Percentiles rank a stretch among this genome's conserved stretches.
These are phyloP conservation scores for Hsuehochloa calcarea DNA, from an alignment of 176 grass and related monocot genomes.

Conservation along the genomic window DNA sequence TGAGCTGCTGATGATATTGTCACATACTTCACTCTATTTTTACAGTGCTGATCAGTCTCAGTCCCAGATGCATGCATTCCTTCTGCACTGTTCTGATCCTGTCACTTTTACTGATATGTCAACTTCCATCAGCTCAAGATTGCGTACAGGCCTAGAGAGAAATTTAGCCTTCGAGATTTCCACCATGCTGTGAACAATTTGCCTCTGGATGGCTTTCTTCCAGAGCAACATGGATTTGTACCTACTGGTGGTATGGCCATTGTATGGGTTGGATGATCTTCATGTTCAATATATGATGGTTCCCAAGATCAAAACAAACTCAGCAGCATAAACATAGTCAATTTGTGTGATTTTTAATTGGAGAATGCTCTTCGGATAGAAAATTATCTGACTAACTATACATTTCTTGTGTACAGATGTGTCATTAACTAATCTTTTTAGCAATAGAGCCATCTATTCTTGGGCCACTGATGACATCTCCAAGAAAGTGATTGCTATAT, in stretches of 20 bases:
- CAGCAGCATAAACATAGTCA: neutral
- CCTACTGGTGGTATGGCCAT: slow-evolving; percentile 37
- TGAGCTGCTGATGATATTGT: neutral
- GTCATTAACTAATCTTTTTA: slow-evolving; percentile 63
- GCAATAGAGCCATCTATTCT: slow-evolving; percentile 66
- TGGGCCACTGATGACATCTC: slow-evolving; percentile 78
- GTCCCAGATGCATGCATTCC: neutral
- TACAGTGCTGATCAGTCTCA: neutral
- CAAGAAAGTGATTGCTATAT: slow-evolving; percentile 88
- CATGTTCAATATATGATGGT: slow-evolving; percentile 6
- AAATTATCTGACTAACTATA: slow-evolving; percentile 1
- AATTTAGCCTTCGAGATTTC: slow-evolving; percentile 79
- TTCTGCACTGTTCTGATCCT: neutral
- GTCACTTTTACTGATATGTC: slow-evolving; percentile 4
- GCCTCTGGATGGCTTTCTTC: slow-evolving; percentile 54
- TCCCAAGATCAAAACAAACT: neutral
- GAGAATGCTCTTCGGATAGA: neutral
- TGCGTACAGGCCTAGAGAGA: slow-evolving; percentile 64
- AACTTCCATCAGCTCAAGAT: slow-evolving; percentile 72
- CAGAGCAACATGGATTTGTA: slow-evolving; percentile 28
- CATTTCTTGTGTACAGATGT: slow-evolving; percentile 50
- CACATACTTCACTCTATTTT: neutral
- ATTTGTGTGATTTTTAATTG: slow-evolving; percentile 3
- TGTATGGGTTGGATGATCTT: slow-evolving; percentile 25
- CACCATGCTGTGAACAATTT: slow-evolving; percentile 81